Percentiles rank a stretch among this genome's conserved stretches.
These are phyloP conservation scores for Thielaviopsis euricoi DNA, from an alignment of 2,329 filamentous ascomycete genomes.

Conservation along the genomic window DNA sequence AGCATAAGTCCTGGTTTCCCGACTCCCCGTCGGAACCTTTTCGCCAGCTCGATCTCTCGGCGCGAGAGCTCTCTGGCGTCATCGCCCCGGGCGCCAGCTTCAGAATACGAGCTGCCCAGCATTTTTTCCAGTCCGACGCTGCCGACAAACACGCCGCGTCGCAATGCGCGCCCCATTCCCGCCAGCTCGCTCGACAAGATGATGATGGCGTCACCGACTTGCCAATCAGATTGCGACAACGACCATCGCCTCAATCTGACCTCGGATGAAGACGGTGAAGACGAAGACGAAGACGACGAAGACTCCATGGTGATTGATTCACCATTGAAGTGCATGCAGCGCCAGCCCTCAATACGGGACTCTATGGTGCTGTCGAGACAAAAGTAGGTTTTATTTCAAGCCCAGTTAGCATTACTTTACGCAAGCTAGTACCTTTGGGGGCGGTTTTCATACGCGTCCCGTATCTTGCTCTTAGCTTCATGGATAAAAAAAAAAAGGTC, in stretches of 20 bases:
- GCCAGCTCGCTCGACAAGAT: slow-evolving; percentile 7
- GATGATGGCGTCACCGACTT: slow-evolving; percentile 10
- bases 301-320: slow-evolving; percentile 11
- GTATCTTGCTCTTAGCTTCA: not conserved
- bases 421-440: not conserved
- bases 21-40: slow-evolving; percentile 25
- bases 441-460: too few species aligned
- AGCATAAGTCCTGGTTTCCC: slow-evolving; percentile 38
- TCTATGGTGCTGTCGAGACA: slow-evolving; percentile 3
- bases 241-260: slow-evolving; percentile 4
- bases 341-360: slow-evolving; percentile 3
- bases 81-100: slow-evolving; percentile 17
- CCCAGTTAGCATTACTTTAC: too few species aligned
- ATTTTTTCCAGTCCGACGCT: slow-evolving; percentile 53
- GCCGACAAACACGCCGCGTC: slow-evolving; percentile 12
- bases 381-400: slow-evolving; percentile 2
- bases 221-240: slow-evolving; percentile 2
- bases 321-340: slow-evolving; percentile 6
- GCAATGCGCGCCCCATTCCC: slow-evolving; percentile 1
- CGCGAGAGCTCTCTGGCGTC: slow-evolving; percentile 15
- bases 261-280: slow-evolving; percentile 5
- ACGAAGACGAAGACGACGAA: slow-evolving; percentile 9
- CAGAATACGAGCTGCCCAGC: slow-evolving; percentile 46
- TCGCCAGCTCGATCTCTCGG: slow-evolving; percentile 13
- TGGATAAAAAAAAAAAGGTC: not conserved